Percentiles rank a stretch among this genome's conserved stretches.
phyloP scores from a whole-genome alignment of 371 early-diverging fungal genomes.

The Syncephalastrum sp. region DNA sequence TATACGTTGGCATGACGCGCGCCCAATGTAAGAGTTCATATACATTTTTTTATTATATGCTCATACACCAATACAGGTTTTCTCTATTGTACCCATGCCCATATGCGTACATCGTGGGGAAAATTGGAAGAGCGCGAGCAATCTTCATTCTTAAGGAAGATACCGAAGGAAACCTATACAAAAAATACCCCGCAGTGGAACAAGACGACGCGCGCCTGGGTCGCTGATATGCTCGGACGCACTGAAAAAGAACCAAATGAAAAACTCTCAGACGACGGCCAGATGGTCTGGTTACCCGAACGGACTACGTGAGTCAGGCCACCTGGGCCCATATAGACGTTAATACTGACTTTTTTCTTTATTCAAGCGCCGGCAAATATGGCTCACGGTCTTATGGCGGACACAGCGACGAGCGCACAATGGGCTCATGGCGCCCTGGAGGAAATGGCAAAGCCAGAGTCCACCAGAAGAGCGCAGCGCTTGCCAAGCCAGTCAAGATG shows the following conservation, averaged over 20 bases:
- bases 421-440: too few species aligned
- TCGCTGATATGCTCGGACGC: slow-evolving; percentile 7
- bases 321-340: too few species aligned
- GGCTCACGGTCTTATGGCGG: too few species aligned
- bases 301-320: too few species aligned
- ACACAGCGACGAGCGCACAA: too few species aligned
- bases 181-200: slow-evolving; percentile 15
- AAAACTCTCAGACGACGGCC: too few species aligned
- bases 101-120: slow-evolving; percentile 9
- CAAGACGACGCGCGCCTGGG: slow-evolving; percentile 11
- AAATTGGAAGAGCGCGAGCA: not conserved
- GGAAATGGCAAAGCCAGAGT: too few species aligned
- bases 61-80: slow-evolving; percentile 5
- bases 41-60: not conserved
- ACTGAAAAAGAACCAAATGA: not conserved
- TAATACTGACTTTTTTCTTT: too few species aligned
- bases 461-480: too few species aligned
- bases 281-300: too few species aligned
- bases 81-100: slow-evolving; percentile 15
- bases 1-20: slow-evolving; percentile 26
- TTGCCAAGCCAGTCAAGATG: too few species aligned
- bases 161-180: slow-evolving; percentile 4
- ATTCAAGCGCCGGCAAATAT: too few species aligned
- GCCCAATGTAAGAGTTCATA: slow-evolving; percentile 15
- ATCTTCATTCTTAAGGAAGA: slow-evolving; percentile 6